Evolutionary conservation across 805 yeast genomes (phyloP), one percentile per base, ranked within the genome.

Genomic region (Candida cerambycidarum): DNA sequence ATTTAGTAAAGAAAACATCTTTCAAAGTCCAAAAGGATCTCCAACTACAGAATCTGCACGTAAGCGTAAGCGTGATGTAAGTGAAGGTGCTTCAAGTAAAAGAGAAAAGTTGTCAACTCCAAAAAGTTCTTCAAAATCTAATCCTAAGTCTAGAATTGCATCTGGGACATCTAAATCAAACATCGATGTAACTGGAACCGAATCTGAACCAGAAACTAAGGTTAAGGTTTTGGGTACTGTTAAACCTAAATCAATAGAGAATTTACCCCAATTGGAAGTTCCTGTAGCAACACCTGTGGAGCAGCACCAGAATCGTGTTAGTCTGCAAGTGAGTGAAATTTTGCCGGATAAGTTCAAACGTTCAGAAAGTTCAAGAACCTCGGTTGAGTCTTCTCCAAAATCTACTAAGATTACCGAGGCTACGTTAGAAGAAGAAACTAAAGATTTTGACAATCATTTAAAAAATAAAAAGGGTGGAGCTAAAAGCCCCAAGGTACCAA

Each of bases 1-100:
- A 16, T 64, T 69, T 46, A 53, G 65, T 1, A 51, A 52, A 18
- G 68, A 64, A 8, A 66, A 67, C 45, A 59, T 65, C 3, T 68
- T 67, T 49, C 74, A 69, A 45, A 61, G 67, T 1, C 59, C 65
- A 4, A 43, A 39, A 14, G n/a, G 19, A n/a, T 30, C 32, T 5
- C 32, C 31, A 23, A 14, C 12, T 19, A n/a, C n/a, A n/a, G n/a
- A n/a, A n/a, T 19, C 28, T 3, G 11, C 4, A 7, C 35, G 31
- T 15, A 39, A 39, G 12, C 43, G 39, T 40, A 40, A 40, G 33
- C 18, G 18, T 13, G 38, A 32, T 32, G 21, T 10, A 14, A 19
- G 21, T 13, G 29, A 21, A 14, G 6, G n/a, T 15, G 6, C 5
- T 6, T 16, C 21, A 5, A n/a, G 21, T 15, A 29, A 21, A 38